Base-by-base conservation (phyloP, 2,329 filamentous ascomycete species). In the Byssoonygena ceratinophila region DNA sequence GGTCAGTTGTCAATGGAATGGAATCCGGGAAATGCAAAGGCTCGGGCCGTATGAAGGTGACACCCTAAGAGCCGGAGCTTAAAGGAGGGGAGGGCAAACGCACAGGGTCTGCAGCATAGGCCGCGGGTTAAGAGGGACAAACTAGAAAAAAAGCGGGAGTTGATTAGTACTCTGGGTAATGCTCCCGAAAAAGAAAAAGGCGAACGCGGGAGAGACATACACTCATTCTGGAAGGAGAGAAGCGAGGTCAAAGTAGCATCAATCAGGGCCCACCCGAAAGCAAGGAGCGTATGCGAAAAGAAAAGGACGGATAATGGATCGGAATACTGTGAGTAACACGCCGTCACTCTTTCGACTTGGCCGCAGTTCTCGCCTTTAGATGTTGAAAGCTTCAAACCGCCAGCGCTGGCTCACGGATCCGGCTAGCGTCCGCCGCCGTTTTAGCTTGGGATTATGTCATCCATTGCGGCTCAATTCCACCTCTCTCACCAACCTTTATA, bases 111-210 rank as follows among this genome's bases (percentile, higher is more conserved):
- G 89, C 68, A 98, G 85, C 79, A 96, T 89, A 40, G 92, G 92
- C 70, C 91, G 87, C 66, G 92, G 92, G 79, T 98, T 98, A 66
- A 97, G 78, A 58, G 92, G 92, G 69, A 94, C 84, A 75, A 94
- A 94, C 81, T 84, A 55, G 22, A 47, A 27, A 22, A 27, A 12
- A 51, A 16, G 23, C 12, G 7, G 20, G 4, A 18, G 36, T 50
- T 22, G 40, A 37, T 29, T 41, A 8, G 11, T 43, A n/a, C 3
- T 11, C 22, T 20, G 3, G 7, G 4, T 12, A 16, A 9, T 7
- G 14, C 12, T 27, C 3, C 16, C 2, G 3, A 14, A 18, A 18
- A 34, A 31, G 31, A 5, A 23, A 4, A 2, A 9, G 12, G 18
- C 18, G 27, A n/a, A 34, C 5, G 9, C 8, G 7, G 29, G 27